phyloP scores from a whole-genome alignment of 495 filamentous ascomycete genomes.

The Penicillium mononematosum region DNA sequence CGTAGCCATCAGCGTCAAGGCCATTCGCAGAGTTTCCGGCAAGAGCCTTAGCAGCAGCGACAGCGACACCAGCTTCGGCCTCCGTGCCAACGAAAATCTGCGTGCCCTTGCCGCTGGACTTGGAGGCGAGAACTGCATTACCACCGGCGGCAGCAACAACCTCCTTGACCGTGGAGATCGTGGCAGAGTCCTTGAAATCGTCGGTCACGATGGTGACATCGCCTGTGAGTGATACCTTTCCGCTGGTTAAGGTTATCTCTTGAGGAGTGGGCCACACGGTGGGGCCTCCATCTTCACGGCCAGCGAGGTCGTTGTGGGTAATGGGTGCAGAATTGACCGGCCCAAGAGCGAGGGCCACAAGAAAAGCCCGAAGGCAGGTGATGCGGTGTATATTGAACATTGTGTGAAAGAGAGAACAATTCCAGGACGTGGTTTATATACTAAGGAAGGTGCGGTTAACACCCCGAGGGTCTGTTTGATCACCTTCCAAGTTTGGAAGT shows the following conservation, averaged over 20 bases:
- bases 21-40: conserved; percentile 16
- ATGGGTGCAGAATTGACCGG: conserved; percentile 10
- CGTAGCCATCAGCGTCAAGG: conserved; percentile 16
- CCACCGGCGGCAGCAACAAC: conserved; percentile 14
- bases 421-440: neutral
- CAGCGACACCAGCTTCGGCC: conserved; percentile 2
- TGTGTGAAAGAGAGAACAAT: neutral
- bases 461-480: neutral
- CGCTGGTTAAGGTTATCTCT: conserved; percentile 10
- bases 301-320: neutral
- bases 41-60: conserved; percentile 10
- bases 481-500: neutral
- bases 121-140: conserved; percentile 4
- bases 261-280: conserved; percentile 14
- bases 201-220: conserved; percentile 16
- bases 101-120: conserved; percentile 10
- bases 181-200: conserved; percentile 15
- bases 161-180: conserved; percentile 13
- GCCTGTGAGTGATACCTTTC: conserved; percentile 7
- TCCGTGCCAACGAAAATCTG: conserved; percentile 19
- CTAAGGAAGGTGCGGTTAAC: neutral
- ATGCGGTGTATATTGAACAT: conserved; percentile 10
- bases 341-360: conserved; percentile 11
- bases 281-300: neutral
- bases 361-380: conserved; percentile 11